Evolutionary conservation across 257 asterid genomes (phyloP), one percentile per base, ranked within the genome.

Genomic region (Coffea canephora): DNA sequence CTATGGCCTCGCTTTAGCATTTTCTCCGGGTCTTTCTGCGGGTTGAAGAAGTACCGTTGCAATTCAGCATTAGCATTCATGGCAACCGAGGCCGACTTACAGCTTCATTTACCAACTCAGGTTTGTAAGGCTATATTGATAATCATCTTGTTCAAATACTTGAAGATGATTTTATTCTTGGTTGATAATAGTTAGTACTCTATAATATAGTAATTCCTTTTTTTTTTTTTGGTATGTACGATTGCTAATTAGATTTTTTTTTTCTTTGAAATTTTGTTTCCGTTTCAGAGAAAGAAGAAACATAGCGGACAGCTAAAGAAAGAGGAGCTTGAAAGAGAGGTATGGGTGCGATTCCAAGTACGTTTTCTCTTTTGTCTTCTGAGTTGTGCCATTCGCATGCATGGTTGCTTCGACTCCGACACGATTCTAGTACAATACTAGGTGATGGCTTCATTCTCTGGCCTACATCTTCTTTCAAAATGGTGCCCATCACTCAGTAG

Each of bases 261-360:
- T 76, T 23, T 16, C 11, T 66, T 39, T 39, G 5, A 39, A 39
- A 2, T 39, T 39, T 39, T 39, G 0, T 54, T 82, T 80, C 72
- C 43, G 67, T 81, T 76, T 79, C 79, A 90, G 98, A 89, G 78
- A 73, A 91, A 82, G 90, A 89, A 83, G 88, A 85, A 76, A 82
- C 49, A 57, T 21, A 75, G 59, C 27, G 93, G 89, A 65, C 86
- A 81, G 76, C 94, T 85, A n/a, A 89, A 81, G 87, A 89, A 79
- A 77, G 92, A 89, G 79, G 96, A 91, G 68, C 92, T 94, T 64
- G 93, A 94, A 84, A 90, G 87, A 82, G 98, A 94, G 98, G 98
- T 92, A 81, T 82, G 89, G 87, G 45, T 31, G 31, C 67, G 72
- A 79, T 84, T 78, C n/a, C 46, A 2, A 19, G 66, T 50, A 70